Evolutionary conservation across 768 basidiomycete species (phyloP), one percentile per base, ranked within the genome.

Genomic region (Lactifluus pinguis): DNA sequence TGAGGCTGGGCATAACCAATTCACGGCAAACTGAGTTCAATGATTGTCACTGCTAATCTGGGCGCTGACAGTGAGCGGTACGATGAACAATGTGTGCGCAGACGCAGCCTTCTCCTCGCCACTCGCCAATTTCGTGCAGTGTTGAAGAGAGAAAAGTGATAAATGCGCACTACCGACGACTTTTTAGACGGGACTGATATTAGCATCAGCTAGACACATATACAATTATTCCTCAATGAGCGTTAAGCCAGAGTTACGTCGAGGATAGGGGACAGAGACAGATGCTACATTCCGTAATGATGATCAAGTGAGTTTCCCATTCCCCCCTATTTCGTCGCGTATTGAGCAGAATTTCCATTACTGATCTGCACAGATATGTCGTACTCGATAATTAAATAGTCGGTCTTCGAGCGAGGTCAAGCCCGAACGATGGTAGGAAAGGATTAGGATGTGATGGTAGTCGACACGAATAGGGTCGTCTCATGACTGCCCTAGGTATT

Each of bases 1-100:
- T 55, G 51, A 44, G 38, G 38, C 47, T 5, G 9, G 50, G 32
- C 39, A 42, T 49, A 8, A 54, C 47, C 52, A 49, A 62, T 58
- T 62, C 51, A 32, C 61, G 61, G 56, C 61, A 62, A 62, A 54
- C 61, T 62, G 61, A 62, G 52, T 62, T 62, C 61, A 62, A 58
- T 58, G 61, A 62, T 58, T 62, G 61, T 58, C 61, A 58, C 39
- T 62, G 47, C 61, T 50, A 58, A 53, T 58, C 48, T 32, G 51
- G 57, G 61, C 57, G 61, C 57, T 62, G 61, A 62, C 61, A 44
- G 19, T 54, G 61, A 54, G 61, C 55, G 61, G 48, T 25, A 54
- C 21, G 15, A 38, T 14, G 11, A 5, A 51, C 11, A 5, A 41
- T 45, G 49, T 36, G 14, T 10, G 9, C 36, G 29, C 2, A 44